Evolutionary conservation across 495 filamentous ascomycete species (phyloP), one percentile per base, ranked within the genome.

Genomic region (Lophiotrema nucula): DNA sequence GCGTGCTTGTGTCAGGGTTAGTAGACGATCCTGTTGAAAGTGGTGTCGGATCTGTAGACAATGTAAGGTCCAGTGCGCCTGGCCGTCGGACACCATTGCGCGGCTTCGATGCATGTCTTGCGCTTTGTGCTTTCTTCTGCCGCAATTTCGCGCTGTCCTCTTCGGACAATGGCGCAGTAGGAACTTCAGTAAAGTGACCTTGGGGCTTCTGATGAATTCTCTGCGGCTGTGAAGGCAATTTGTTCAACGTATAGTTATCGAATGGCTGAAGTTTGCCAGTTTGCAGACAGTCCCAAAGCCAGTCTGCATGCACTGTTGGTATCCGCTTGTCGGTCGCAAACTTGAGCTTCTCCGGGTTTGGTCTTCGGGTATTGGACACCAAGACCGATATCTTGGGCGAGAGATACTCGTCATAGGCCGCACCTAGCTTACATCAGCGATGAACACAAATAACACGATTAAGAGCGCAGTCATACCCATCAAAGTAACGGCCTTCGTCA

Each of bases 251-350:
- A 53, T 69, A 67, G 6, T 52, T 35, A n/a, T 62, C 72, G 41
- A 83, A 81, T 13, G 76, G 67, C 46, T 81, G 76, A 60, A 68
- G 76, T 52, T 77, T 72, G n/a, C 80, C 79, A 31, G 64, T 67
- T 44, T 74, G 71, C n/a, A 97, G 82, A 62, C 86, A 92, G 45
- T 83, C 81, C 83, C 87, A 90, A 2, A 98, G 75, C 93, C 93
- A 98, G 13, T 83, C 82, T 3, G 79, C 79, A 4, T 78, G 82
- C 18, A 97, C 88, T 1, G 90, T 83, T 22, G 90, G 88, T 6
- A 97, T 84, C 12, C 79, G 78, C 76, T 90, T 88, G 57, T 81
- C 75, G 22, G 78, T 56, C 0, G 91, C 88, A 71, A 88, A 83
- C 12, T 84, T 77, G 13, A 93, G 74, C 66, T 98, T 98, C 57